These are phyloP conservation scores for Nannizzia gypsea DNA, from an alignment of 2,329 filamentous ascomycete genomes.

Conservation along the genomic window DNA sequence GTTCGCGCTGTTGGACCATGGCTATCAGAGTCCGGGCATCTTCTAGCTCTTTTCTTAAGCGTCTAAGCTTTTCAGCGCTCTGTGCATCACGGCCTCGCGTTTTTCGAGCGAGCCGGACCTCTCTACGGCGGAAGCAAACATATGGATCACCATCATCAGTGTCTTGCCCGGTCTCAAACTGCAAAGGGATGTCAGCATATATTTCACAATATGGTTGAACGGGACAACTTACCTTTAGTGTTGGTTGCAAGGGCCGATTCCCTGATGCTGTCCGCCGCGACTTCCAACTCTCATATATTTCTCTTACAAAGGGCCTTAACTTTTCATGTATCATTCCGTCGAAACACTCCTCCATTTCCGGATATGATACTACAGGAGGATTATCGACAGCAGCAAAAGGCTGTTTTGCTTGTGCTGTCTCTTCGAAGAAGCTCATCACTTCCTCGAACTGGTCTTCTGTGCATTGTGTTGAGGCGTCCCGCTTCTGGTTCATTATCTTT, in stretches of 20 bases:
- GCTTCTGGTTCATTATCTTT: conserved; percentile 70
- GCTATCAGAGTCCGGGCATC: conserved; percentile 71
- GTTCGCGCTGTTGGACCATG: conserved; percentile 67
- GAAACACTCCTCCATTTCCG: conserved; percentile 60
- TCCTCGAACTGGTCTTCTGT: conserved; percentile 87
- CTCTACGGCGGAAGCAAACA: conserved; percentile 91
- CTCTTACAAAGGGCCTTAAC: conserved; percentile 53
- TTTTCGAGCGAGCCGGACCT: conserved; percentile 88
- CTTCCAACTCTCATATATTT: conserved; percentile 87
- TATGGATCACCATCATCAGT: conserved; percentile 94
- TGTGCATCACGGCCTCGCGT: conserved; percentile 88
- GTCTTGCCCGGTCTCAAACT: conserved; percentile 84
- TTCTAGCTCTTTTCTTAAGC: conserved; percentile 79
- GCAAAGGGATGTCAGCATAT: conserved; percentile 11
- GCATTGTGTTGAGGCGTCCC: conserved; percentile 51
- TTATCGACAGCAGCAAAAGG: conserved; percentile 86
- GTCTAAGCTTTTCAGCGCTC: conserved; percentile 87
- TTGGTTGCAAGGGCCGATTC: conserved; percentile 63
- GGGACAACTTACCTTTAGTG: conserved; percentile 51
- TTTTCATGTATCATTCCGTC: conserved; percentile 46
- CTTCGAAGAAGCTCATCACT: conserved; percentile 90
- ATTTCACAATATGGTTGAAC: neutral
- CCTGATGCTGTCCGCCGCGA: conserved; percentile 51
- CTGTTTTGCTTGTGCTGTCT: conserved; percentile 68
- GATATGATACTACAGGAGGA: conserved; percentile 62